Percentiles rank a stretch among this genome's conserved stretches.
Evolutionary conservation across 495 filamentous ascomycete genomes (phyloP).

Genomic region (Aspergillus indologenus): DNA sequence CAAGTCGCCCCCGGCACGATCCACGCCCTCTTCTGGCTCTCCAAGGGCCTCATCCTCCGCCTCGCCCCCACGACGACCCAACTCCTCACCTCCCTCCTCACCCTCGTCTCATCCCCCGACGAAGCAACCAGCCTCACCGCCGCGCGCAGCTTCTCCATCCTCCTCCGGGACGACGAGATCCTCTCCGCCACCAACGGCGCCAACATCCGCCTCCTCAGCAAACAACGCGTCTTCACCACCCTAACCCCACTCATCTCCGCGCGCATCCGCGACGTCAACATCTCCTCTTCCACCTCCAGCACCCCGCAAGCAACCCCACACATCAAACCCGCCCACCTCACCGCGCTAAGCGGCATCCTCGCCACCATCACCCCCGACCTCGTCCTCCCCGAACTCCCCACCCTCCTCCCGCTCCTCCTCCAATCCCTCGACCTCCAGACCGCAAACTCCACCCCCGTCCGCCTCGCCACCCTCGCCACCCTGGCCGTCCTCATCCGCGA

Average conservation of each 20-base stretch:
- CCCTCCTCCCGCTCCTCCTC: constrained; percentile 63
- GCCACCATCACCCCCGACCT: constrained; percentile 57
- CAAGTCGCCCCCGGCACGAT: constrained; percentile 27
- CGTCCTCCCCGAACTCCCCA: constrained; percentile 56
- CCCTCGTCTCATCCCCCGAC: constrained; percentile 50
- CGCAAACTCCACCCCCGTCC: constrained; percentile 48
- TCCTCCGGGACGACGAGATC: constrained; percentile 64
- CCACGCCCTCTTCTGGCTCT: constrained; percentile 51
- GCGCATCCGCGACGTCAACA: constrained; percentile 49
- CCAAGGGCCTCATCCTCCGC: constrained; percentile 54
- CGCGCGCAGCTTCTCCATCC: constrained; percentile 57
- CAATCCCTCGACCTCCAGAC: constrained; percentile 64
- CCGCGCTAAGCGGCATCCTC: constrained; percentile 64
- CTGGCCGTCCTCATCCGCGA: constrained; percentile 59
- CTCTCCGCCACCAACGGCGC: constrained; percentile 63
- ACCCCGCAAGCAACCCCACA: constrained; percentile 19
- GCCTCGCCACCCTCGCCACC: constrained; percentile 60
- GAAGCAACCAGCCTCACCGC: constrained; percentile 42
- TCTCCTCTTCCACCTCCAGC: constrained; percentile 18
- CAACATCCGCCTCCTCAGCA: constrained; percentile 58
- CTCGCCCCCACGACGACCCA: constrained; percentile 45
- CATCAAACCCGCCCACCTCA: constrained; percentile 60
- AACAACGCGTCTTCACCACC: constrained; percentile 63
- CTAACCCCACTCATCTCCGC: constrained; percentile 56
- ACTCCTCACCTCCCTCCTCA: constrained; percentile 49